phyloP scores from a whole-genome alignment of 2,329 filamentous ascomycete genomes.

The Teratosphaeriaceae sp. region DNA sequence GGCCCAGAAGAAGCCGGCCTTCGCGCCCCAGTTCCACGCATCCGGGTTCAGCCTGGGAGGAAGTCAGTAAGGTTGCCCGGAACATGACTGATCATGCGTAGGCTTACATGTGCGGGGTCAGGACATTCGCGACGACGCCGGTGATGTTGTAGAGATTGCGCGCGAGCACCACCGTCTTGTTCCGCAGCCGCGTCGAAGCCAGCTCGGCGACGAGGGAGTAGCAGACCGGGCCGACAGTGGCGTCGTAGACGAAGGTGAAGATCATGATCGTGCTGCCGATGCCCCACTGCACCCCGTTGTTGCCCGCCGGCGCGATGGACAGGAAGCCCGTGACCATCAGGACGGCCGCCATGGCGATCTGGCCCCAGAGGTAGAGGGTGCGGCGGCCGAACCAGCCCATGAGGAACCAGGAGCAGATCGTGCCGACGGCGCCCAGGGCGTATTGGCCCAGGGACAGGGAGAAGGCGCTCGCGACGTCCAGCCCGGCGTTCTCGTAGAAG shows the following conservation, averaged over 20 bases:
- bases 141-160: constrained; percentile 23
- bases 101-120: constrained; percentile 21
- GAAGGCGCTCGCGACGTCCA: constrained; percentile 21
- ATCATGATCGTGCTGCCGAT: constrained; percentile 45
- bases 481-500: constrained; percentile 37
- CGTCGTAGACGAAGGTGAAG: constrained; percentile 33
- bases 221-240: constrained; percentile 19
- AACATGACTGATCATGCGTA: constrained; percentile 14
- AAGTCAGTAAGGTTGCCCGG: constrained; percentile 16
- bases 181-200: constrained; percentile 21
- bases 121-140: constrained; percentile 20
- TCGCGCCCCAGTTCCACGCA: constrained; percentile 33
- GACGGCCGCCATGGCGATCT: constrained; percentile 27
- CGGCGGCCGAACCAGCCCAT: constrained; percentile 33
- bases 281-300: constrained; percentile 28
- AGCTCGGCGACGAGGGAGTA: constrained; percentile 24
- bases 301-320: constrained; percentile 12
- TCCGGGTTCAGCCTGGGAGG: constrained; percentile 22
- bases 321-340: constrained; percentile 21
- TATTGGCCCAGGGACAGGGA: constrained; percentile 26
- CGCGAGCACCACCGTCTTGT: constrained; percentile 25
- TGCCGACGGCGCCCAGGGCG: constrained; percentile 14
- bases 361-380: constrained; percentile 30
- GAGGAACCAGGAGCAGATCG: constrained; percentile 23
- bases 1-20: constrained; percentile 45